Evolutionary conservation across 192 early-diverging fungal genomes (phyloP).

Genomic region (Linnemannia hyalina): DNA sequence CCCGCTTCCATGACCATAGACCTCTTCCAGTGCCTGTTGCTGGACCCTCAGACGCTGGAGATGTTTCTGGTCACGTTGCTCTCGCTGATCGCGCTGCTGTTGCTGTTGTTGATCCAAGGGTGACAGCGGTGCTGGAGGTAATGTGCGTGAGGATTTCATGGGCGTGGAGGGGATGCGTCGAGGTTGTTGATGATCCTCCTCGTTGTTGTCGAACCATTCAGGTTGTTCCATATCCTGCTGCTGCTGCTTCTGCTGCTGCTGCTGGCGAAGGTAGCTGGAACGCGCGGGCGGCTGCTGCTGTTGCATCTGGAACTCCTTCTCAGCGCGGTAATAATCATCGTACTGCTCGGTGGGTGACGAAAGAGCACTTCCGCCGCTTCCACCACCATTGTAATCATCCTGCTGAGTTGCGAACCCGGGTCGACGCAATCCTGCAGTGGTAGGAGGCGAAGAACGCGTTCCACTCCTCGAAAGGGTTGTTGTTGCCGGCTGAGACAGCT

Average conservation of each 20-base stretch:
- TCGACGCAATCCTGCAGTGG: neutral
- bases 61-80: slow-evolving; percentile 25
- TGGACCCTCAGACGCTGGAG: slow-evolving; percentile 28
- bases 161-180: slow-evolving; percentile 9
- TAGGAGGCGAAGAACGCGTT: slow-evolving; percentile 22
- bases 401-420: neutral
- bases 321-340: slow-evolving; percentile 12
- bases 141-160: neutral
- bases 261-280: neutral
- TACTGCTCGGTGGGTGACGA: slow-evolving; percentile 16
- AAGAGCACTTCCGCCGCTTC: neutral
- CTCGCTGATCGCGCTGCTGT: slow-evolving; percentile 7
- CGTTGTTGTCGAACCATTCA: slow-evolving; percentile 27
- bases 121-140: neutral
- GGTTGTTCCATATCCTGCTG: slow-evolving; percentile 2
- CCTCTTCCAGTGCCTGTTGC: slow-evolving; percentile 30
- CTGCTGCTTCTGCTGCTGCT: neutral
- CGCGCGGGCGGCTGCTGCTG: neutral
- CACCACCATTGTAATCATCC: neutral
- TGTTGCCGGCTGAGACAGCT: neutral
- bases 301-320: slow-evolving; percentile 5
- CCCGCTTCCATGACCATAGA: slow-evolving; percentile 28
- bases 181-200: neutral
- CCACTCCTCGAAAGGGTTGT: slow-evolving; percentile 1
- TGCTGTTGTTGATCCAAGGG: neutral